Percentiles rank a stretch among this genome's conserved stretches.
phyloP scores from a whole-genome alignment of 306 rosid genomes.

The Calophaca sinica region DNA sequence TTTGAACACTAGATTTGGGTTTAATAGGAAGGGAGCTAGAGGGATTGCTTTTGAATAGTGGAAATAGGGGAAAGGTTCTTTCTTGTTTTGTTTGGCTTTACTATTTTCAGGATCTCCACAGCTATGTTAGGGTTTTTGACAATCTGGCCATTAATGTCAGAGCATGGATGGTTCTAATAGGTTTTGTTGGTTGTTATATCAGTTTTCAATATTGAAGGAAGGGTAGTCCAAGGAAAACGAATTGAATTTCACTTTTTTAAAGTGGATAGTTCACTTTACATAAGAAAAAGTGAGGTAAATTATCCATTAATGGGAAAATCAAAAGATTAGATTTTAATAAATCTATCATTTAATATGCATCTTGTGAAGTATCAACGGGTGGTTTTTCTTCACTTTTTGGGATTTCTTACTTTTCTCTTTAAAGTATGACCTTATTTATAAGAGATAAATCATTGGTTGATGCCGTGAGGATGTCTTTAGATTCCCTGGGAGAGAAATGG shows the following conservation, averaged over 20 bases:
- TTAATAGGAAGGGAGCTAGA: background rate
- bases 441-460: no score
- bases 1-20: background rate
- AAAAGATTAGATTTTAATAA: background rate
- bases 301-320: background rate
- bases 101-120: constrained; percentile 18
- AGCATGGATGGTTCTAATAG: background rate
- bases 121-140: background rate
- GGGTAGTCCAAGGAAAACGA: background rate
- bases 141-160: background rate
- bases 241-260: background rate
- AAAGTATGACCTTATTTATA: no score
- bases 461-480: no score
- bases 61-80: background rate
- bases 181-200: background rate
- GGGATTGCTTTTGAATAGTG: background rate
- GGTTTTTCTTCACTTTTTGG: no score
- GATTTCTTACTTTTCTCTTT: no score
- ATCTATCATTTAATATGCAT: background rate
- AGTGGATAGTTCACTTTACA: background rate
- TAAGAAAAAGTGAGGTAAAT: background rate
- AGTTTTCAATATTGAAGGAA: background rate
- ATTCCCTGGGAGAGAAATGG: no score
- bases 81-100: constrained; percentile 1
- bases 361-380: background rate